Conservation (phyloP, 129 eudicot species). For the Glebionis coronaria region DNA sequence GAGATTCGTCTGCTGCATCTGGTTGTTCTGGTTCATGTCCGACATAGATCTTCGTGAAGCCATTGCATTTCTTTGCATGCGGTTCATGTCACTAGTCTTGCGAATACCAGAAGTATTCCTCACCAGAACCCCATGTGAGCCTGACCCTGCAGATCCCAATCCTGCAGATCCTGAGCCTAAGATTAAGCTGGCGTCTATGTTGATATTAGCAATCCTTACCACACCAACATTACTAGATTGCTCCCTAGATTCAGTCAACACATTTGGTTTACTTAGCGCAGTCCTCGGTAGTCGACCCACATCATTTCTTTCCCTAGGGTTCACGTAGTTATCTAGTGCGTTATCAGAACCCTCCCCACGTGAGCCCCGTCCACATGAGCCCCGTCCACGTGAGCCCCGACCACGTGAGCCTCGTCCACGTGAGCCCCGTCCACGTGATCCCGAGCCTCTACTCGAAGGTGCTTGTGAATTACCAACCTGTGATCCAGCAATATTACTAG, state of each 20-base stretch:
- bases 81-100: constrained; percentile 39
- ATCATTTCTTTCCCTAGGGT: too few species aligned
- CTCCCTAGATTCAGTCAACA: too few species aligned
- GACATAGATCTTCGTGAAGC: constrained; percentile 55
- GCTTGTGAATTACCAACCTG: constrained; percentile 52
- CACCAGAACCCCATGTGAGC: constrained; percentile 47
- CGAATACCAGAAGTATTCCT: constrained; percentile 41
- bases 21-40: constrained; percentile 40
- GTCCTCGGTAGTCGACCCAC: too few species aligned
- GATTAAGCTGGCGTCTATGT: too few species aligned
- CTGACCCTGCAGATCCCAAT: constrained; percentile 29
- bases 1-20: constrained; percentile 47
- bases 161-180: constrained; percentile 17
- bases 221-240: too few species aligned
- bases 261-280: too few species aligned
- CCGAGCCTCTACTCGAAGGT: constrained; percentile 27
- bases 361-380: too few species aligned
- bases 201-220: too few species aligned
- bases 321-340: too few species aligned
- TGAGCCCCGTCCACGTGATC: constrained; percentile 26
- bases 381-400: too few species aligned
- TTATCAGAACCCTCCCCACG: too few species aligned
- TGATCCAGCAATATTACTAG: constrained; percentile 25
- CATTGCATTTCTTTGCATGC: constrained; percentile 55
- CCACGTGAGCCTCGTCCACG: too few species aligned